phyloP scores from a whole-genome alignment of 2,329 filamentous ascomycete species.

The Tolypocladium ophioglossoides region DNA sequence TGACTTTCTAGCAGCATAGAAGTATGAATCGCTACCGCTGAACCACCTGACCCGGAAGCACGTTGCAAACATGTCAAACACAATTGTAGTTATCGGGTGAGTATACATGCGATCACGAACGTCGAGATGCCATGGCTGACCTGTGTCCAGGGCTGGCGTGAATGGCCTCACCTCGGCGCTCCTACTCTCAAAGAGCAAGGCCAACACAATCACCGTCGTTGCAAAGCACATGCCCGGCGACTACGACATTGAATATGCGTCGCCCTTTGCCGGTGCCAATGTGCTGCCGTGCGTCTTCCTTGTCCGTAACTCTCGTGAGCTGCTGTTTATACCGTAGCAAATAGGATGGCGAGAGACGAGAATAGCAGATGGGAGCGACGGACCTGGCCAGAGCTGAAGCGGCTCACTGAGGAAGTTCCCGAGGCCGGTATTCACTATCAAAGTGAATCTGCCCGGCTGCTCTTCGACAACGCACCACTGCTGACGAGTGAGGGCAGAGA shows the following conservation, averaged over 20 bases:
- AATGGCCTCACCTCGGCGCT: slow-evolving; percentile 40
- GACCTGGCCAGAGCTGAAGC: slow-evolving; percentile 53
- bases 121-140: not conserved
- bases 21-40: not conserved
- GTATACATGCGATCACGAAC: not conserved
- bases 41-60: not conserved
- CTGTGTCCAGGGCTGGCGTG: slow-evolving; percentile 31
- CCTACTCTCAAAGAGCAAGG: slow-evolving; percentile 32
- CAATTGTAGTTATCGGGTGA: slow-evolving; percentile 24
- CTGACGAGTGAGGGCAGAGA: slow-evolving; percentile 23
- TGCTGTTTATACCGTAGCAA: not conserved
- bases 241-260: slow-evolving; percentile 84
- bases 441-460: slow-evolving; percentile 26
- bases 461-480: not conserved
- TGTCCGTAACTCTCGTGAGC: not conserved
- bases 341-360: slow-evolving; percentile 31
- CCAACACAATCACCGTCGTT: slow-evolving; percentile 52
- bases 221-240: slow-evolving; percentile 92
- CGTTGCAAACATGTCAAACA: slow-evolving; percentile 16
- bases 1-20: not conserved
- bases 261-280: slow-evolving; percentile 82
- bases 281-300: slow-evolving; percentile 52
- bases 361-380: slow-evolving; percentile 47
- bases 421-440: slow-evolving; percentile 77
- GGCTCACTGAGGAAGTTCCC: slow-evolving; percentile 52